phyloP scores from a whole-genome alignment of 805 yeast species.

The Metschnikowia chrysomelidarum region DNA sequence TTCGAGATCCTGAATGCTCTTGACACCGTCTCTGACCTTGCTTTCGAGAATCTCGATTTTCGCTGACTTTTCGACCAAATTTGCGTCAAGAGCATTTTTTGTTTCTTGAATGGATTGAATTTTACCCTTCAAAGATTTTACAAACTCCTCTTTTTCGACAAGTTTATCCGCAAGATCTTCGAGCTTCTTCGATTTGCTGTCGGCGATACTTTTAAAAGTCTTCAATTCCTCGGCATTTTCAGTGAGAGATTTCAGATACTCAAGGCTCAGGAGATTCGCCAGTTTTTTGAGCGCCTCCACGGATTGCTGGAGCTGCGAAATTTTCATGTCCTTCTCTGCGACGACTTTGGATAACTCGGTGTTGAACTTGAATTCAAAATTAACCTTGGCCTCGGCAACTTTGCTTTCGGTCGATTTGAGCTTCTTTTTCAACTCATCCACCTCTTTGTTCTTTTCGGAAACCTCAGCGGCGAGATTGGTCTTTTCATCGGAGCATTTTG shows the following conservation, averaged over 20 bases:
- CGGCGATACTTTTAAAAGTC: slow-evolving; percentile 4
- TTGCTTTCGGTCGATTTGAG: slow-evolving; percentile 6
- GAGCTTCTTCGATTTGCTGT: slow-evolving; percentile 4
- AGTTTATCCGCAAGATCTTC: slow-evolving; percentile 6
- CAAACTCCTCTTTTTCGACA: slow-evolving; percentile 5
- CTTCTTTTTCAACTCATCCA: slow-evolving; percentile 7
- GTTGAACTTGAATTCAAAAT: slow-evolving; percentile 26
- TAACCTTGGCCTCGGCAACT: slow-evolving; percentile 13
- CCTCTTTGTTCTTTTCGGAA: slow-evolving; percentile 2
- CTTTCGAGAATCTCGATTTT: slow-evolving; percentile 5
- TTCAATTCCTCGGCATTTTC: slow-evolving; percentile 6
- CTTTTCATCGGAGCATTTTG: slow-evolving; percentile 3
- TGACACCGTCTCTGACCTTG: slow-evolving; percentile 1
- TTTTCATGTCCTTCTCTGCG: slow-evolving; percentile 22
- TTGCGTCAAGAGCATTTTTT: slow-evolving; percentile 1
- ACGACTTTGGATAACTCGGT: slow-evolving; percentile 23
- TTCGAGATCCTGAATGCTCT: slow-evolving; percentile 2
- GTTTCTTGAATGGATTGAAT: slow-evolving; percentile 1
- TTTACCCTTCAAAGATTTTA: slow-evolving; percentile 7
- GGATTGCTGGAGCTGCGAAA: slow-evolving; percentile 3
- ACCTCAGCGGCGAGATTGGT: not conserved
- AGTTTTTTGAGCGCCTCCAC: slow-evolving; percentile 3
- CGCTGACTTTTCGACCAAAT: slow-evolving; percentile 5
- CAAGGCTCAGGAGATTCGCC: slow-evolving; percentile 8
- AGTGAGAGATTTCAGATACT: slow-evolving; percentile 7